These are phyloP conservation scores for Leucaena leucocephala DNA, from an alignment of 306 rosid species.

Conservation along the genomic window DNA sequence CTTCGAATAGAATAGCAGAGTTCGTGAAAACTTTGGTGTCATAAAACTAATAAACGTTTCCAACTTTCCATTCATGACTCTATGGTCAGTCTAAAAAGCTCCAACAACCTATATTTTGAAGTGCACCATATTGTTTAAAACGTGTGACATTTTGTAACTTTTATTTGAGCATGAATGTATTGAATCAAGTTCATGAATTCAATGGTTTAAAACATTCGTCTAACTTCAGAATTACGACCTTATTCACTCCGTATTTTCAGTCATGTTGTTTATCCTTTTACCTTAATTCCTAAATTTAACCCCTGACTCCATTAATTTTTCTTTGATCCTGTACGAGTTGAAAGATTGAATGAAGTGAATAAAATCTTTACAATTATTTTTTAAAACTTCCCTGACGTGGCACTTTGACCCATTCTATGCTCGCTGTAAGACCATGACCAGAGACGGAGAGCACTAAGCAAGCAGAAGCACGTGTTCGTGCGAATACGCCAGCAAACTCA, in stretches of 20 bases:
- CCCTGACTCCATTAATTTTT: background rate
- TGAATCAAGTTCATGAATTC: background rate
- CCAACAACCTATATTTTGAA: background rate
- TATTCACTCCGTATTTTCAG: background rate
- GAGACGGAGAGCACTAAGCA: background rate
- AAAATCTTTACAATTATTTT: background rate
- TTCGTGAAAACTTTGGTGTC: no score
- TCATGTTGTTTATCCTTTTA: background rate
- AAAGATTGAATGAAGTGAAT: background rate
- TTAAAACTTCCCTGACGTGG: conserved; percentile 38
- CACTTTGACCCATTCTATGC: conserved; percentile 52
- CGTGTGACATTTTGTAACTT: background rate
- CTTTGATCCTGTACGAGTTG: background rate
- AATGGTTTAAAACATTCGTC: background rate
- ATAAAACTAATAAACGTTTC: no score
- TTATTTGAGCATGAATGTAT: background rate
- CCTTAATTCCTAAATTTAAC: background rate
- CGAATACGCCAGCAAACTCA: background rate
- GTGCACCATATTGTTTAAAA: background rate
- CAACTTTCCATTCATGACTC: background rate
- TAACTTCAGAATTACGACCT: background rate
- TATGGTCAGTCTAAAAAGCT: background rate
- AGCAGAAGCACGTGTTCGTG: background rate
- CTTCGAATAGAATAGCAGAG: background rate
- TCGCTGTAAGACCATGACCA: conserved; percentile 7